Base-by-base conservation (phyloP, 176 grass and related monocot genomes). In the Chrysopogon serrulatus region DNA sequence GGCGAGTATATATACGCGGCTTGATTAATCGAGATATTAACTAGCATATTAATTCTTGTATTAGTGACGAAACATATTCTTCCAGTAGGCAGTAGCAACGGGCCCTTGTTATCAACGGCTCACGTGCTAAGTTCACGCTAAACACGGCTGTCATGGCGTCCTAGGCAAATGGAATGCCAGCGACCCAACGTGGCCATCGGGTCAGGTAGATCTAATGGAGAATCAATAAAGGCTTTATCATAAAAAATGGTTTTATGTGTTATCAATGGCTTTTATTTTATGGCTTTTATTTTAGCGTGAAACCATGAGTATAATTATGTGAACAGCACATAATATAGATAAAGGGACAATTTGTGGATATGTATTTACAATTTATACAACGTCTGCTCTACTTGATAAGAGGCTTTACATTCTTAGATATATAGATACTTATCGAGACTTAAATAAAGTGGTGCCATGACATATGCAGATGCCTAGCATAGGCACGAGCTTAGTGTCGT, bases 51-150 rank as follows among this genome's bases (percentile, higher is more conserved):
- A 43, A 53, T 71, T 33, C 0, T 67, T 79, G 45, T 67, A 66
- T 28, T 18, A 30, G 26, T 30, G 7, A 60, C 37, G n/a, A n/a
- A n/a, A 79, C 65, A 42, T 76, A 15, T 24, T 31, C 28, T 35
- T 19, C 61, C 40, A 63, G 10, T n/a, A n/a, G n/a, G n/a, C n/a
- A n/a, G n/a, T 18, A 65, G 54, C 88, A 82, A 65, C 64, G 64
- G 76, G 31, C 32, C 30, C 48, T 36, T 37, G 56, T 41, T 45
- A 68, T 69, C 47, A 11, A 49, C 34, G 18, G 12, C 31, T 82
- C 79, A 65, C 35, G 45, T 77, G 84, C 74, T 33, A 34, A n/a
- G 17, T n/a, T 63, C 84, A 74, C 28, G 34, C 19, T 45, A 65
- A 71, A 13, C 61, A 70, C 17, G 61, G 74, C 27, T 34, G 41